phyloP scores from a whole-genome alignment of 78 protist species.

The Creolimax fragrantissima region DNA sequence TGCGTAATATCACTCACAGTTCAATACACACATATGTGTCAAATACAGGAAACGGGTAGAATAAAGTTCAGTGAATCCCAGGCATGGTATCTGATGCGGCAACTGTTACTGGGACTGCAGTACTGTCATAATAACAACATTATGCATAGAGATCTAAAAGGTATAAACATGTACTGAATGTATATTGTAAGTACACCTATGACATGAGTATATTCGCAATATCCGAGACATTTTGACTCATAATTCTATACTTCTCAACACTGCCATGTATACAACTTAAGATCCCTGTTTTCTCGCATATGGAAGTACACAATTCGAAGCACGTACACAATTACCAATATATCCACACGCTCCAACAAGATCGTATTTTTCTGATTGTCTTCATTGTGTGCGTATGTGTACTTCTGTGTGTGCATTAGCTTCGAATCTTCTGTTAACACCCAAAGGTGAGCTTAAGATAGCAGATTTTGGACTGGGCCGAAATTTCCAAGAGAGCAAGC shows the following conservation, averaged over 20 bases:
- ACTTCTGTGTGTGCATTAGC: background rate
- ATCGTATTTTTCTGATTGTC: too few species aligned
- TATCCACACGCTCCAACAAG: too few species aligned
- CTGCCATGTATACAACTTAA: too few species aligned
- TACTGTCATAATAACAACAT: constrained; percentile 41
- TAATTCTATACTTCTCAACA: too few species aligned
- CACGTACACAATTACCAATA: too few species aligned
- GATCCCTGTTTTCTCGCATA: too few species aligned
- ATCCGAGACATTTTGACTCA: too few species aligned
- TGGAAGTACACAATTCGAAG: too few species aligned
- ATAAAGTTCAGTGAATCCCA: constrained; percentile 4
- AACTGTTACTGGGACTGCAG: constrained; percentile 36
- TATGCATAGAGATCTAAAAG: constrained; percentile 45
- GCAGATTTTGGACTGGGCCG: constrained; percentile 69
- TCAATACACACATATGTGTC: background rate
- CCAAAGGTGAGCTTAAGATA: constrained; percentile 28
- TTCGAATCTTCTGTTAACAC: constrained; percentile 42
- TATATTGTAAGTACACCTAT: background rate
- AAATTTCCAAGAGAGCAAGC: background rate
- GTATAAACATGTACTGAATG: background rate
- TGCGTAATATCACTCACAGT: background rate
- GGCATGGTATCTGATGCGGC: constrained; percentile 36
- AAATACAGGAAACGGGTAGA: background rate
- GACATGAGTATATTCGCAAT: too few species aligned
- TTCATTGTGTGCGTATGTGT: too few species aligned